Percentiles rank a stretch among this genome's conserved stretches.
Evolutionary conservation across 345 rosid genomes (phyloP).

Genomic region (Arabis alpina): DNA sequence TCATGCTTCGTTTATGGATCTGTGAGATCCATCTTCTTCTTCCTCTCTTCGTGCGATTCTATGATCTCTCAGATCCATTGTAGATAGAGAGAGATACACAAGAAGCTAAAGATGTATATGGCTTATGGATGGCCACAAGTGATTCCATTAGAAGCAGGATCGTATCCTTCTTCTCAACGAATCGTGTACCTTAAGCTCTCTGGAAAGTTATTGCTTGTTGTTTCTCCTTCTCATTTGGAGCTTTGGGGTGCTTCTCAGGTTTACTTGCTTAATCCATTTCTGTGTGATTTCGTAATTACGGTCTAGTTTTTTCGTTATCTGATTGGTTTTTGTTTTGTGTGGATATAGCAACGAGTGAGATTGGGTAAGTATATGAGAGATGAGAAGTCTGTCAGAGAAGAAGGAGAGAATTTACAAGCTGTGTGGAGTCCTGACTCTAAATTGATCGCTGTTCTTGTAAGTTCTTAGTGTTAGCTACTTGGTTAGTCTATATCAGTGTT

Average conservation of each 20-base stretch:
- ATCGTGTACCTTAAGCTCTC: slow-evolving; percentile 72
- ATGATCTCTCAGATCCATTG: slow-evolving; percentile 47
- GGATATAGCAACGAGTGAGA: slow-evolving; percentile 79
- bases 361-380: slow-evolving; percentile 86
- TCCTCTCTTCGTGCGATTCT: slow-evolving; percentile 21
- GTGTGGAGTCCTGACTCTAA: slow-evolving; percentile 93
- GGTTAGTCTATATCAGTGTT: not conserved
- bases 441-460: slow-evolving; percentile 81
- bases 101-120: slow-evolving; percentile 76
- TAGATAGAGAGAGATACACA: slow-evolving; percentile 1
- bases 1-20: slow-evolving; percentile 44
- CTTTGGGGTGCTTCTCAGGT: slow-evolving; percentile 91
- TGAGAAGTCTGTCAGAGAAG: slow-evolving; percentile 67
- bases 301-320: slow-evolving; percentile 21
- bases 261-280: slow-evolving; percentile 37
- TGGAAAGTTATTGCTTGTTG: slow-evolving; percentile 68
- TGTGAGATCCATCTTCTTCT: slow-evolving; percentile 41
- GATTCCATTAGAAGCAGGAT: slow-evolving; percentile 72
- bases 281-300: slow-evolving; percentile 13
- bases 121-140: slow-evolving; percentile 99
- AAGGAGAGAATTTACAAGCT: slow-evolving; percentile 87
- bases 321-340: not conserved
- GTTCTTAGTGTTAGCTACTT: slow-evolving; percentile 34
- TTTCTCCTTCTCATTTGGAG: slow-evolving; percentile 84
- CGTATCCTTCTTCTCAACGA: slow-evolving; percentile 71